phyloP scores from a whole-genome alignment of 2,329 filamentous ascomycete species.

The Scedosporium aurantiacum region DNA sequence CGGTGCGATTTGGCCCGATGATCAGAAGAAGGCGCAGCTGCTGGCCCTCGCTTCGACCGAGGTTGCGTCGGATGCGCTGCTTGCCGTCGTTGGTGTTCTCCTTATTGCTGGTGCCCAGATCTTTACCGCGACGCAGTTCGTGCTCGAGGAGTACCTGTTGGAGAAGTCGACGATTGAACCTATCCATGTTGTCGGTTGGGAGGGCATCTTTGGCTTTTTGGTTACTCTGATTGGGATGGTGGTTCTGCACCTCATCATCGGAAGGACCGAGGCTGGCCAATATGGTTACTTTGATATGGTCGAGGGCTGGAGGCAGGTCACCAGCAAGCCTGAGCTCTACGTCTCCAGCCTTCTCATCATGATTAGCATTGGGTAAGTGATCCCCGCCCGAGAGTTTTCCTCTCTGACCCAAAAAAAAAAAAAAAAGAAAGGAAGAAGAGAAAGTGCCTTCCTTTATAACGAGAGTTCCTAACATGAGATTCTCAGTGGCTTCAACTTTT shows the following conservation, averaged over 20 bases:
- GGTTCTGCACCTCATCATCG: slow-evolving; percentile 66
- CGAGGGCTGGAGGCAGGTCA: slow-evolving; percentile 77
- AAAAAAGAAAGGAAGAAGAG: no score
- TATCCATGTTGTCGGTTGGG: slow-evolving; percentile 88
- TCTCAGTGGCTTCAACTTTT: slow-evolving; percentile 89
- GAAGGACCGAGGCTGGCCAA: slow-evolving; percentile 59
- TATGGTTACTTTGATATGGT: slow-evolving; percentile 84
- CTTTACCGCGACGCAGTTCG: slow-evolving; percentile 94
- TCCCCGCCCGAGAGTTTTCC: slow-evolving; percentile 9
- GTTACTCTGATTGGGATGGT: slow-evolving; percentile 73
- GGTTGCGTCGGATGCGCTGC: slow-evolving; percentile 33
- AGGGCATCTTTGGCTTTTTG: slow-evolving; percentile 80
- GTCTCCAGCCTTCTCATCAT: slow-evolving; percentile 82
- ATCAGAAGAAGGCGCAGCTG: slow-evolving; percentile 32
- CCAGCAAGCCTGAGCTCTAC: slow-evolving; percentile 57
- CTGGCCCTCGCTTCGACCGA: slow-evolving; percentile 23
- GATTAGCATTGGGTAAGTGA: slow-evolving; percentile 79
- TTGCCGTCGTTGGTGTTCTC: slow-evolving; percentile 71
- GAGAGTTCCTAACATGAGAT: slow-evolving; percentile 5
- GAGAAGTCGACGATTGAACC: slow-evolving; percentile 57
- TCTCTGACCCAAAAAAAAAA: slow-evolving; percentile 2
- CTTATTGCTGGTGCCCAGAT: slow-evolving; percentile 91
- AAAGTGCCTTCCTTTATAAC: no score
- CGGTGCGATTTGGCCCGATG: slow-evolving; percentile 66
- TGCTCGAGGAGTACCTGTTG: slow-evolving; percentile 88